Conservation (phyloP, 1,284 basidiomycete genomes). For the Flammula alnicola region DNA sequence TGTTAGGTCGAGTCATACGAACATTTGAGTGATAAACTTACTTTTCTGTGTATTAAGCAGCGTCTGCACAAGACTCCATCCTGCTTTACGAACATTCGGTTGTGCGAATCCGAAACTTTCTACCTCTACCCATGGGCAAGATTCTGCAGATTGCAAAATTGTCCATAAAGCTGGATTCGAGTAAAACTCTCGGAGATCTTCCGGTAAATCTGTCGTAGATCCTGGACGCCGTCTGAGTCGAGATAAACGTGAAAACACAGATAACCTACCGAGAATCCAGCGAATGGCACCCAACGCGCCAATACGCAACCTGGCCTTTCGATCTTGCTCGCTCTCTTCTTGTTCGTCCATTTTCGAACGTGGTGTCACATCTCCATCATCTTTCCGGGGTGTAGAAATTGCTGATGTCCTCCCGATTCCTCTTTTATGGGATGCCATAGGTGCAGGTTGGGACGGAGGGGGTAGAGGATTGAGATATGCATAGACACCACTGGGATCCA, state of each 20-base stretch:
- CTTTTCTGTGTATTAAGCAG: constrained; percentile 50
- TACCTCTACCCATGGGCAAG: constrained; percentile 50
- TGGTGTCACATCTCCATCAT: constrained; percentile 29
- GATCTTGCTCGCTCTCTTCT: constrained; percentile 70
- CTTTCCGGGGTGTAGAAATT: constrained; percentile 22
- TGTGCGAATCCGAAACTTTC: constrained; percentile 64
- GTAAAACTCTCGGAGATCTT: constrained; percentile 44
- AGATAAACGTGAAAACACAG: constrained; percentile 1
- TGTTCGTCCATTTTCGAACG: constrained; percentile 55
- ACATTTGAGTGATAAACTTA: constrained; percentile 24
- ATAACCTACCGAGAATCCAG: constrained; percentile 63
- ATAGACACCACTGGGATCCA: constrained; percentile 73
- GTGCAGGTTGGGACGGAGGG: constrained; percentile 38
- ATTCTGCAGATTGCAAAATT: constrained; percentile 49
- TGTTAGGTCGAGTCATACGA: constrained; percentile 5
- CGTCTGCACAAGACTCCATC: constrained; percentile 57
- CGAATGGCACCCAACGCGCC: constrained; percentile 73
- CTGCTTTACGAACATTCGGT: constrained; percentile 68
- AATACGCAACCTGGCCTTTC: constrained; percentile 72
- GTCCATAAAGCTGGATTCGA: constrained; percentile 65
- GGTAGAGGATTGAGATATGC: constrained; percentile 70
- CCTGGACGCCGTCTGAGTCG: constrained; percentile 12
- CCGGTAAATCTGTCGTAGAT: constrained; percentile 27
- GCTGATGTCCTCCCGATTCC: constrained; percentile 34
- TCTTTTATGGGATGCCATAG: constrained; percentile 21